phyloP scores from a whole-genome alignment of 345 rosid genomes.

The Sapria himalayana region DNA sequence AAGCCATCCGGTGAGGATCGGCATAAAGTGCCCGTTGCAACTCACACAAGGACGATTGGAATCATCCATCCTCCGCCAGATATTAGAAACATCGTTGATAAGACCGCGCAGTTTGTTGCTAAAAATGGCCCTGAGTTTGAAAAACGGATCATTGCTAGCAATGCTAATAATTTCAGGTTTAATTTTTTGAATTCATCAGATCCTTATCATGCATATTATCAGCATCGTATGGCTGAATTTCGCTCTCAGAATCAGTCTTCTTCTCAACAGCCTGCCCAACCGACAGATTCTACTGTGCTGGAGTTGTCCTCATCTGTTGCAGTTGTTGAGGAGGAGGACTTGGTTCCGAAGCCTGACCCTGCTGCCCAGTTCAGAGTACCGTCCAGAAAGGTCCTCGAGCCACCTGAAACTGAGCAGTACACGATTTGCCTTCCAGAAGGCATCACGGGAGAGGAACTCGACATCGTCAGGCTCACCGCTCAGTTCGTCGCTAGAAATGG shows the following conservation, averaged over 20 bases:
- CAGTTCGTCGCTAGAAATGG: constrained; percentile 86
- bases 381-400: constrained; percentile 36
- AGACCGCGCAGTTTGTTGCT: constrained; percentile 55
- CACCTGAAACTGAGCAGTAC: constrained; percentile 63
- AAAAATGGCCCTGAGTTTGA: constrained; percentile 70
- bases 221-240: constrained; percentile 47
- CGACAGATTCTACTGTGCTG: constrained; percentile 16
- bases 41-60: constrained; percentile 65
- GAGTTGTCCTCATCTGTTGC: constrained; percentile 18
- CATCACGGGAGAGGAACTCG: constrained; percentile 63
- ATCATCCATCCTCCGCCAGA: constrained; percentile 80
- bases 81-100: constrained; percentile 61
- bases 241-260: constrained; percentile 38
- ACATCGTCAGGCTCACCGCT: constrained; percentile 62
- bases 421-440: constrained; percentile 66
- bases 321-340: constrained; percentile 13
- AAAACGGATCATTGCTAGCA: constrained; percentile 41
- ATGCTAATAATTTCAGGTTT: constrained; percentile 52
- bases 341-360: constrained; percentile 29
- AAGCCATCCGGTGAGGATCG: constrained; percentile 21
- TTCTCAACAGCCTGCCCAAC: constrained; percentile 13
- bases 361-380: constrained; percentile 40
- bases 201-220: constrained; percentile 69
- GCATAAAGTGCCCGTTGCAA: constrained; percentile 28
- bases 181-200: constrained; percentile 42